Percentiles rank a stretch among this genome's conserved stretches.
These are phyloP conservation scores for Scheffersomyces cryptocercus DNA, from an alignment of 1,139 yeast species.

Conservation along the genomic window DNA sequence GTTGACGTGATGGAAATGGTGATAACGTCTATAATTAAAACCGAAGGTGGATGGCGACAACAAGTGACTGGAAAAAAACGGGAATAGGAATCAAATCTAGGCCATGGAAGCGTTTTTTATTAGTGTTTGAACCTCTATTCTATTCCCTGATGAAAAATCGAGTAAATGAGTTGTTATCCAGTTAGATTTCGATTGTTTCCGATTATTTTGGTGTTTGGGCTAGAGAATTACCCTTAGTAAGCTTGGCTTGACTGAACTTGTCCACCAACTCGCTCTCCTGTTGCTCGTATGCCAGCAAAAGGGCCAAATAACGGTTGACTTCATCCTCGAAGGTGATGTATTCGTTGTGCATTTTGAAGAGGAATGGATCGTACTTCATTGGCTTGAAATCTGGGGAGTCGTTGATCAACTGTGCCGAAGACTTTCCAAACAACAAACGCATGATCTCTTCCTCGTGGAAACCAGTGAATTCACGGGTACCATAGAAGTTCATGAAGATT, in stretches of 20 bases:
- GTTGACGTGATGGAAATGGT: too few relatives aligned
- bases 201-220: too few relatives aligned
- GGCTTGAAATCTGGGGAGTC: conserved; percentile 33
- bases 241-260: not conserved
- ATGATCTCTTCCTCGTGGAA: conserved; percentile 41
- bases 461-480: conserved; percentile 31
- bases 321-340: conserved; percentile 27
- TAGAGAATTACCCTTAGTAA: too few relatives aligned
- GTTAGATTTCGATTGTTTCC: too few relatives aligned
- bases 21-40: too few relatives aligned
- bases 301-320: conserved; percentile 20
- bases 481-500: conserved; percentile 28
- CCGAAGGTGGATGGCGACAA: too few relatives aligned
- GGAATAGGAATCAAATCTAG: too few relatives aligned
- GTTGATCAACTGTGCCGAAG: conserved; percentile 25
- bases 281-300: conserved; percentile 12
- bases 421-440: conserved; percentile 31
- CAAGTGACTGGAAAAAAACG: too few relatives aligned
- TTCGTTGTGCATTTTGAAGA: conserved; percentile 28
- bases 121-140: too few relatives aligned
- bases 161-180: too few relatives aligned
- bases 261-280: not conserved
- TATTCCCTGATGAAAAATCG: too few relatives aligned
- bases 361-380: conserved; percentile 36
- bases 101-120: too few relatives aligned